These are phyloP conservation scores for Tremellales sp. DNA, from an alignment of 1,284 basidiomycete genomes.

Conservation along the genomic window DNA sequence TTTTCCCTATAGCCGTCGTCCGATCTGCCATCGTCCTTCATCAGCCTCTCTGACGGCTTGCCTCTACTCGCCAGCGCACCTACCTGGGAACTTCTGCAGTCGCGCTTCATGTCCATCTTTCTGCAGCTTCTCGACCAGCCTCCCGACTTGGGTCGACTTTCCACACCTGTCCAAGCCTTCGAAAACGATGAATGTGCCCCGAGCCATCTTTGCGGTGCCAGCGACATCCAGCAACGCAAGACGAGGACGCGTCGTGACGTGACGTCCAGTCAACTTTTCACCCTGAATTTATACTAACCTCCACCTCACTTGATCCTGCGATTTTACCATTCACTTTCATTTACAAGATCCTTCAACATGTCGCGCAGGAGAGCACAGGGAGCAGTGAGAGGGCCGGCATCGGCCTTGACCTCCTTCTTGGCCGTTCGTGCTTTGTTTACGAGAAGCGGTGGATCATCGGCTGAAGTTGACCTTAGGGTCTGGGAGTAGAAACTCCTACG, in stretches of 20 bases:
- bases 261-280: conserved; percentile 2
- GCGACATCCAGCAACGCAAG: background rate
- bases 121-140: conserved; percentile 57
- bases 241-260: background rate
- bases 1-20: conserved; percentile 82
- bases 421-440: conserved; percentile 55
- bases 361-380: conserved; percentile 26
- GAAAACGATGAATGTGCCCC: conserved; percentile 80
- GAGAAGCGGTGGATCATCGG: background rate
- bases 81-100: conserved; percentile 82
- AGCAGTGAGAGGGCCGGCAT: conserved; percentile 75
- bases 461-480: conserved; percentile 27
- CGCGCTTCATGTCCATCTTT: conserved; percentile 29
- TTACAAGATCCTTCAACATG: conserved; percentile 13
- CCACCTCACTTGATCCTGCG: background rate
- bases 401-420: conserved; percentile 87
- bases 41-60: background rate
- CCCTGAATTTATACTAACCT: background rate
- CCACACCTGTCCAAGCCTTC: conserved; percentile 93
- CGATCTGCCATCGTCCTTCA: conserved; percentile 59
- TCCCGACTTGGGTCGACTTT: conserved; percentile 77
- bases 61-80: conserved; percentile 13
- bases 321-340: conserved; percentile 7
- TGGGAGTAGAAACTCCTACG: conserved; percentile 42
- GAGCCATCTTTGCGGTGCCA: conserved; percentile 3